A percentile compares a stretch with the other conserved stretches of the same genome.
Evolutionary conservation across 331 rosid genomes (phyloP).

Genomic region (Spiraea crenata): DNA sequence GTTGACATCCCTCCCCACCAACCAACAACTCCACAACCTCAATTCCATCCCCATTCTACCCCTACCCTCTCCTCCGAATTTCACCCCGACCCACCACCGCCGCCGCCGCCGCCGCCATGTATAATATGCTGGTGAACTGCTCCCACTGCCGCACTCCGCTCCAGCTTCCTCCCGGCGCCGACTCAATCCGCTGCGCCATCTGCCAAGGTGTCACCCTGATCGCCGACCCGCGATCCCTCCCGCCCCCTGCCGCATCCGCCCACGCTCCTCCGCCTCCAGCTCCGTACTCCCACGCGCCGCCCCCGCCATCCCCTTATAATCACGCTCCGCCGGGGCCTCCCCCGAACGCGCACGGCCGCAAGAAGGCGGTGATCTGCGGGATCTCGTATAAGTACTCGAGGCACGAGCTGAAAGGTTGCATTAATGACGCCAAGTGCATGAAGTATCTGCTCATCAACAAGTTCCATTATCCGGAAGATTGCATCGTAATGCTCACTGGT

Average conservation of each 20-base stretch:
- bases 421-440: constrained; percentile 96
- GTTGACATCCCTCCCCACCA: neutral
- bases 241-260: constrained; percentile 17
- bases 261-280: constrained; percentile 30
- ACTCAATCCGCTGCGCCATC: constrained; percentile 79
- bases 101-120: constrained; percentile 43
- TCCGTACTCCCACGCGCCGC: constrained; percentile 1
- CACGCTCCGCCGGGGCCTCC: constrained; percentile 69
- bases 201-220: constrained; percentile 70
- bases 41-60: constrained; percentile 8
- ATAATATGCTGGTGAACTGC: constrained; percentile 66
- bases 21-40: neutral
- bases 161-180: constrained; percentile 73
- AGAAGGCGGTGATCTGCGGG: constrained; percentile 89
- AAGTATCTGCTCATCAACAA: constrained; percentile 68
- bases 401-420: constrained; percentile 91
- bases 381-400: constrained; percentile 74
- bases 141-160: constrained; percentile 73
- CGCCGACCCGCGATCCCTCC: constrained; percentile 61
- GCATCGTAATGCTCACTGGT: constrained; percentile 96
- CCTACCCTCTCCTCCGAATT: neutral
- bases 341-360: constrained; percentile 69
- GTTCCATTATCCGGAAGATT: constrained; percentile 69
- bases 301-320: constrained; percentile 48
- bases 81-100: constrained; percentile 17